Percentiles rank a stretch among this genome's conserved stretches.
Evolutionary conservation across 164 flowering plant species (phyloP).

Genomic region (Houttuynia cordata): DNA sequence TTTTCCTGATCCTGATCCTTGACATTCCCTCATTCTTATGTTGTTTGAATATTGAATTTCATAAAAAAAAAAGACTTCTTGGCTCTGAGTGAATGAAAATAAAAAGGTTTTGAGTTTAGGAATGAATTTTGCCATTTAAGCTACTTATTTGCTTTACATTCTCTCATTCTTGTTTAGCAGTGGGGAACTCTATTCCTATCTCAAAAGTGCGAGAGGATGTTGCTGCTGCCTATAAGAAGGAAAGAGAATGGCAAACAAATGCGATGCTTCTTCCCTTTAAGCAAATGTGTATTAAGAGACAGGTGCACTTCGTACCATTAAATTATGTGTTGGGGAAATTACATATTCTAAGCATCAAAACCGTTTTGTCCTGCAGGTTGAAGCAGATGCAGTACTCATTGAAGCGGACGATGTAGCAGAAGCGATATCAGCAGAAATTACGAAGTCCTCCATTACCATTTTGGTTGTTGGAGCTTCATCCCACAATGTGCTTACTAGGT

Average conservation of each 20-base stretch:
- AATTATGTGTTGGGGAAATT: not conserved
- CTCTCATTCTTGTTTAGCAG: conserved; percentile 16
- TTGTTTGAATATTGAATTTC: too few relatives aligned
- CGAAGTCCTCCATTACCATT: conserved; percentile 22
- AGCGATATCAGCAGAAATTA: conserved; percentile 50
- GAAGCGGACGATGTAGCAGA: conserved; percentile 65
- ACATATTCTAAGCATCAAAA: not conserved
- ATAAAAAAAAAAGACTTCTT: too few relatives aligned
- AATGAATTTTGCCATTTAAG: not conserved
- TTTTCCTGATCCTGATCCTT: too few relatives aligned
- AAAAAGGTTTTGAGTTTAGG: too few relatives aligned
- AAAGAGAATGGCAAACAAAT: conserved; percentile 44
- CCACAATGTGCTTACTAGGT: conserved; percentile 50
- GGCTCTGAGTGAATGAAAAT: too few relatives aligned
- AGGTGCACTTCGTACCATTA: conserved; percentile 27
- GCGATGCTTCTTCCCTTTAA: conserved; percentile 57
- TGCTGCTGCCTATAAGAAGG: conserved; percentile 49
- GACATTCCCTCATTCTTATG: too few relatives aligned
- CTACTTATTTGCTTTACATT: not conserved
- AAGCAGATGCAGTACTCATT: conserved; percentile 41
- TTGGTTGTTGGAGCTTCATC: conserved; percentile 79
- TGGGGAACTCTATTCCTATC: conserved; percentile 64
- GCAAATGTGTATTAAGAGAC: conserved; percentile 32
- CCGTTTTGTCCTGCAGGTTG: conserved; percentile 30
- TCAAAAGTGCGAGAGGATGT: conserved; percentile 69